Conservation (phyloP, 176 grass and related monocot genomes). For the Musa troglodytarum region DNA sequence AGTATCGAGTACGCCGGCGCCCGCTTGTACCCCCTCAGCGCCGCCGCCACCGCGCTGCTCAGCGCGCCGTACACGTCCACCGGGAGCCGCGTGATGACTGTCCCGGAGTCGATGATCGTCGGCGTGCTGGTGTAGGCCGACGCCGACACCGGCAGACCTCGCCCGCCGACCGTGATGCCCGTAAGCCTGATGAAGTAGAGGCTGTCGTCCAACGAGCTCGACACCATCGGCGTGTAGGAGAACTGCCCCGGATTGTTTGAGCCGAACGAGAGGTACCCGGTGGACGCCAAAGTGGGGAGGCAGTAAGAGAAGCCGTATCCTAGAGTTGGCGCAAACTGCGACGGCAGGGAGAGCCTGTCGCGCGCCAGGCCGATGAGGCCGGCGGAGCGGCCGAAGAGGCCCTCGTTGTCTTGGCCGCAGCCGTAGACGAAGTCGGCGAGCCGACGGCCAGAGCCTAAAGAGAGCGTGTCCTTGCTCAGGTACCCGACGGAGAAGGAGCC, state of each 20-base stretch:
- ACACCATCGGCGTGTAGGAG: constrained; percentile 11
- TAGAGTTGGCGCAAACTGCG: neutral
- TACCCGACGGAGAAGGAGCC: constrained; percentile 18
- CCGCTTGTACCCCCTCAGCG: neutral
- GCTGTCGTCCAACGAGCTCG: constrained; percentile 1
- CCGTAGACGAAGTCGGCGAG: constrained; percentile 2
- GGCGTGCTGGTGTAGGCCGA: neutral
- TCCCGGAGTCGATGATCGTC: constrained; percentile 33
- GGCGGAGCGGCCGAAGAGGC: constrained; percentile 19
- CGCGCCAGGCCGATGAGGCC: constrained; percentile 18
- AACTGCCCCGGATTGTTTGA: neutral
- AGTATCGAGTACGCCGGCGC: constrained; percentile 29
- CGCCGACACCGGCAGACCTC: constrained; percentile 1
- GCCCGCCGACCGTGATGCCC: neutral
- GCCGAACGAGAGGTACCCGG: constrained; percentile 12
- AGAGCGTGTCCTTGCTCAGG: constrained; percentile 10
- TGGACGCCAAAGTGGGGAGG: constrained; percentile 6
- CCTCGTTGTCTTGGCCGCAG: constrained; percentile 25
- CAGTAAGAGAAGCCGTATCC: constrained; percentile 18
- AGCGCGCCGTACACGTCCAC: constrained; percentile 24
- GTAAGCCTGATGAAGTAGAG: constrained; percentile 11
- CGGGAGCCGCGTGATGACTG: constrained; percentile 32
- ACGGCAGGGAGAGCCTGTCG: constrained; percentile 5
- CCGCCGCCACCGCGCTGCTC: constrained; percentile 15
- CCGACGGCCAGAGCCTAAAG: neutral